These are phyloP conservation scores for Boletus sp. DNA, from an alignment of 768 basidiomycete genomes.

Conservation along the genomic window DNA sequence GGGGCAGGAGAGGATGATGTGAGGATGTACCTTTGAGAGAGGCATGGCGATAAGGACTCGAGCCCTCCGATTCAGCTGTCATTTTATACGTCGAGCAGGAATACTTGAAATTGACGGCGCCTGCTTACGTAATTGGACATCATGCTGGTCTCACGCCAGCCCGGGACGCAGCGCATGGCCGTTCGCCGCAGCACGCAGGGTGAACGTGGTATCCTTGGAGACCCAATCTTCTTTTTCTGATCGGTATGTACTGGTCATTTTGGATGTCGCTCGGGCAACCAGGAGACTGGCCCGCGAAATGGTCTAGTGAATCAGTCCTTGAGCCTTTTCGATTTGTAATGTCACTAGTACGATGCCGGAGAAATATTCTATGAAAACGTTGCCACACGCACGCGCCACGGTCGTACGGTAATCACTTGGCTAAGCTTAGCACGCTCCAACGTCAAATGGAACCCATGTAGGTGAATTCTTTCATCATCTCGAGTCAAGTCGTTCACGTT, in stretches of 20 bases:
- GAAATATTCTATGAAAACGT: not conserved
- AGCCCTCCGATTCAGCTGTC: not conserved
- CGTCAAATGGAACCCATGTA: not conserved
- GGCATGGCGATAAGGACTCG: constrained; percentile 39
- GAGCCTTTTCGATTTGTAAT: not conserved
- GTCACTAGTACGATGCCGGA: no score
- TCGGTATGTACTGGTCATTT: not conserved
- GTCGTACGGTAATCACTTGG: not conserved
- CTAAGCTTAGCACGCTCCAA: not conserved
- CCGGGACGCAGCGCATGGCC: not conserved
- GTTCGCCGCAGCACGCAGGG: not conserved
- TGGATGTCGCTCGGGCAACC: not conserved
- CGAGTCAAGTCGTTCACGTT: not conserved
- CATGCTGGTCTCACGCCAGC: no score
- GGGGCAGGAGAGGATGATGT: not conserved
- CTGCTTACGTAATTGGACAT: not conserved
- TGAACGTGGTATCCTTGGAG: not conserved
- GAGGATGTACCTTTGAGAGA: constrained; percentile 50
- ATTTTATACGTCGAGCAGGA: not conserved
- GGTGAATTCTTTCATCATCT: not conserved
- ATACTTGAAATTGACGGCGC: not conserved
- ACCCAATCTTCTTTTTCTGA: not conserved
- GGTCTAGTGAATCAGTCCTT: not conserved
- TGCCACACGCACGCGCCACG: not conserved
- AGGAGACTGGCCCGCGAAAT: no score